These are phyloP conservation scores for Aspergillus ostianus DNA, from an alignment of 495 filamentous ascomycete genomes.

Conservation along the genomic window DNA sequence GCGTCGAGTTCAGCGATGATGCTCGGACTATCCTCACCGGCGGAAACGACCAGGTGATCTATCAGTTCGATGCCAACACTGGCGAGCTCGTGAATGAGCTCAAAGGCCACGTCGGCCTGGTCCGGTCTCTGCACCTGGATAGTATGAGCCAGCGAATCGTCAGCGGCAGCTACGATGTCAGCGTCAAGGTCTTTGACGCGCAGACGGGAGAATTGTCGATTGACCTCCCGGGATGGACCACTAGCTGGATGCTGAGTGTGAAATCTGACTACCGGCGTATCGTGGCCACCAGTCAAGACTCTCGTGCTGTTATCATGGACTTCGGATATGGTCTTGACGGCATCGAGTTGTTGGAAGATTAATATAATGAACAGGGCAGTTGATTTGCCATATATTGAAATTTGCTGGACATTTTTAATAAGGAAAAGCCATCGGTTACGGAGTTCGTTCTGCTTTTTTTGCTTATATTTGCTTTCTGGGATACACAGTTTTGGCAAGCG, in stretches of 20 bases:
- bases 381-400: constrained; percentile 10
- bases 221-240: constrained; percentile 84
- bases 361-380: background rate
- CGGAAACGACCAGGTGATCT: constrained; percentile 90
- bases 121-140: constrained; percentile 87
- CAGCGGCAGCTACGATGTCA: constrained; percentile 89
- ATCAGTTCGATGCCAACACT: constrained; percentile 89
- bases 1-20: constrained; percentile 93
- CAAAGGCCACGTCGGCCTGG: constrained; percentile 73
- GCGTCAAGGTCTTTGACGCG: constrained; percentile 88
- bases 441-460: background rate
- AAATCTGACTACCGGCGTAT: constrained; percentile 94
- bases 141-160: constrained; percentile 76
- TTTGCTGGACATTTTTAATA: constrained; percentile 3
- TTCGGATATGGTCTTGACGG: constrained; percentile 52
- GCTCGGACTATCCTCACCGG: constrained; percentile 84
- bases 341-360: constrained; percentile 46
- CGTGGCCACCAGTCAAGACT: constrained; percentile 89
- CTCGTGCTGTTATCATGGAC: constrained; percentile 88
- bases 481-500: background rate
- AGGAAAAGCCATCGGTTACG: constrained; percentile 9
- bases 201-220: constrained; percentile 68
- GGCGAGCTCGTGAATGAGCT: constrained; percentile 78
- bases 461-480: background rate
- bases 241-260: constrained; percentile 92